These are phyloP conservation scores for Phylloporus sp. DNA, from an alignment of 768 basidiomycete species.

Conservation along the genomic window DNA sequence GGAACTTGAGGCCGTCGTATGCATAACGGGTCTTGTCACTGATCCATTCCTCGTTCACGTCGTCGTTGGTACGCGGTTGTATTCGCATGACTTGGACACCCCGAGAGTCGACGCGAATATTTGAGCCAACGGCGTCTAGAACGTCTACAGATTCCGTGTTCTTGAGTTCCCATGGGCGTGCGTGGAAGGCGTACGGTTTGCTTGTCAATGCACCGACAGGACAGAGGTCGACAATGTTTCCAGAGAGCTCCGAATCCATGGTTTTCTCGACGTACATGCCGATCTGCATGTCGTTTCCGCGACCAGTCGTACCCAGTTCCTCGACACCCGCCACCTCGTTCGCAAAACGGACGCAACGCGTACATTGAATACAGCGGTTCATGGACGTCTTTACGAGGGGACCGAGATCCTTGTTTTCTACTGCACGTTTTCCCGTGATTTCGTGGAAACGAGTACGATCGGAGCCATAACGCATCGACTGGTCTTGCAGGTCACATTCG, in stretches of 20 bases:
- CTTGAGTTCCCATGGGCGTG: slow-evolving; percentile 98
- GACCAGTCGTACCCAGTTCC: slow-evolving; percentile 93
- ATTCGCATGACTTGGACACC: slow-evolving; percentile 97
- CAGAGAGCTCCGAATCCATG: slow-evolving; percentile 95
- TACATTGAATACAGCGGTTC: slow-evolving; percentile 99
- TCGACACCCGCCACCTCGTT: slow-evolving; percentile 99
- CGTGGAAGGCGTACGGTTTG: slow-evolving; percentile 97
- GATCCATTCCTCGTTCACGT: slow-evolving; percentile 99
- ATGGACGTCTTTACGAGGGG: slow-evolving; percentile 98
- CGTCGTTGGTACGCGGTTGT: slow-evolving; percentile 93
- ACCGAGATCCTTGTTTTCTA: slow-evolving; percentile 97
- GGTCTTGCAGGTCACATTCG: slow-evolving; percentile 97
- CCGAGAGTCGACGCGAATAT: slow-evolving; percentile 93
- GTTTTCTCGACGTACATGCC: slow-evolving; percentile 98
- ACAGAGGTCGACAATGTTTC: slow-evolving; percentile 95
- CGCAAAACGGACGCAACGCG: slow-evolving; percentile 96
- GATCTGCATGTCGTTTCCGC: slow-evolving; percentile 98
- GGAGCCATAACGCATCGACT: slow-evolving; percentile 98
- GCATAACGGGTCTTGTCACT: slow-evolving; percentile 98
- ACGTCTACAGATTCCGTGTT: slow-evolving; percentile 96
- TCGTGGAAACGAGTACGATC: slow-evolving; percentile 99
- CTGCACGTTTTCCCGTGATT: slow-evolving; percentile 94
- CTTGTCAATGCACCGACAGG: slow-evolving; percentile 97
- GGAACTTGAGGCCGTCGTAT: slow-evolving; percentile 92
- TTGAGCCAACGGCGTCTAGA: slow-evolving; percentile 91